These are phyloP conservation scores for Melastoma malabathricum DNA, from an alignment of 345 rosid genomes.

Conservation along the genomic window DNA sequence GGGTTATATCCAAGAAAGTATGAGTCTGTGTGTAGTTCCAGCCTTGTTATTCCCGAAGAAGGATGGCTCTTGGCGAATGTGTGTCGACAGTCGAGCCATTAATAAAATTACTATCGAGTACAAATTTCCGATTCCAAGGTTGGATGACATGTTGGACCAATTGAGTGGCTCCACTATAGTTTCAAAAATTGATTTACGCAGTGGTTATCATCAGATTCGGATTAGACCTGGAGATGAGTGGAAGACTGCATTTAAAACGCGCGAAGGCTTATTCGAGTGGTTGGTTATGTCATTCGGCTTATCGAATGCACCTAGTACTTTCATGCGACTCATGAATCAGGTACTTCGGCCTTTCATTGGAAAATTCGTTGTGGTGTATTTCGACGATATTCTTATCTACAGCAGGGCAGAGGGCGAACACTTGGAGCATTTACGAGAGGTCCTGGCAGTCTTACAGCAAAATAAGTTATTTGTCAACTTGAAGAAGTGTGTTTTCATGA, in stretches of 20 bases:
- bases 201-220: not conserved
- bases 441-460: not conserved
- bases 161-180: not conserved
- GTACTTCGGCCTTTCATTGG: not conserved
- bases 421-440: not conserved
- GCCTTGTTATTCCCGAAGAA: slow-evolving; percentile 5
- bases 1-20: not conserved
- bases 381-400: not conserved
- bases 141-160: slow-evolving; percentile 1
- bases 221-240: not conserved
- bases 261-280: not conserved
- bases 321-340: not conserved
- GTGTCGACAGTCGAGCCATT: not conserved
- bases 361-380: not conserved
- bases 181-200: not conserved
- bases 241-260: not conserved
- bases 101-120: not conserved
- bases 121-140: not conserved
- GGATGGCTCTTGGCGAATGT: not conserved
- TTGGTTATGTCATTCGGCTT: not conserved
- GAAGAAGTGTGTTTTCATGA: slow-evolving; percentile 3
- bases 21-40: slow-evolving; percentile 5
- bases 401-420: not conserved
- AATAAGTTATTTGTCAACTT: slow-evolving; percentile 2
- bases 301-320: not conserved